Conservation (phyloP, 106 monocot genomes). For the Dendrobium huoshanense region DNA sequence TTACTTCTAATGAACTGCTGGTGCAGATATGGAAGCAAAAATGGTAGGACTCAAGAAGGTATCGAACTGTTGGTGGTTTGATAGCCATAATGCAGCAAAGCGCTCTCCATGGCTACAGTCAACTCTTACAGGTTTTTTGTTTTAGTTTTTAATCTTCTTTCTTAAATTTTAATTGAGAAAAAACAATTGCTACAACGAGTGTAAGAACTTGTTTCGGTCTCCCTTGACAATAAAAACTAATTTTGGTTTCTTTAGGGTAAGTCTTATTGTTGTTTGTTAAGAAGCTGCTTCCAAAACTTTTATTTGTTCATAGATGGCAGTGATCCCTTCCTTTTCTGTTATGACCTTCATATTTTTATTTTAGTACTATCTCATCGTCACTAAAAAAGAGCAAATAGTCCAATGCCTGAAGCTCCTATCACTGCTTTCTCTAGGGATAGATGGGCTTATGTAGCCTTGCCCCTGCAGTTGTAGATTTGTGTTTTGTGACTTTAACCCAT, state of each 20-base stretch:
- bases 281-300: too few relatives aligned
- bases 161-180: neutral
- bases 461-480: too few relatives aligned
- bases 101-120: slow-evolving; percentile 16
- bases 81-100: slow-evolving; percentile 11
- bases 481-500: too few relatives aligned
- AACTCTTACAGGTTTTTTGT: slow-evolving; percentile 14
- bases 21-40: neutral
- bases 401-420: neutral
- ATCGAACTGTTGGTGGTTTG: slow-evolving; percentile 13
- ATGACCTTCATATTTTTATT: neutral
- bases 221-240: neutral
- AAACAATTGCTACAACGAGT: neutral
- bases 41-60: neutral
- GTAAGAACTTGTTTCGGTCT: neutral
- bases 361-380: neutral
- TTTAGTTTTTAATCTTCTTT: neutral
- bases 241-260: too few relatives aligned
- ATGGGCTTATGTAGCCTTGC: too few relatives aligned
- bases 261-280: too few relatives aligned
- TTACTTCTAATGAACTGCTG: neutral
- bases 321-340: too few relatives aligned
- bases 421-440: too few relatives aligned
- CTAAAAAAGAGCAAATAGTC: neutral
- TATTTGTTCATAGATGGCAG: too few relatives aligned